Evolutionary conservation across 2,329 filamentous ascomycete species (phyloP), one percentile per base, ranked within the genome.

Genomic region (Penicillium hesseltinei): DNA sequence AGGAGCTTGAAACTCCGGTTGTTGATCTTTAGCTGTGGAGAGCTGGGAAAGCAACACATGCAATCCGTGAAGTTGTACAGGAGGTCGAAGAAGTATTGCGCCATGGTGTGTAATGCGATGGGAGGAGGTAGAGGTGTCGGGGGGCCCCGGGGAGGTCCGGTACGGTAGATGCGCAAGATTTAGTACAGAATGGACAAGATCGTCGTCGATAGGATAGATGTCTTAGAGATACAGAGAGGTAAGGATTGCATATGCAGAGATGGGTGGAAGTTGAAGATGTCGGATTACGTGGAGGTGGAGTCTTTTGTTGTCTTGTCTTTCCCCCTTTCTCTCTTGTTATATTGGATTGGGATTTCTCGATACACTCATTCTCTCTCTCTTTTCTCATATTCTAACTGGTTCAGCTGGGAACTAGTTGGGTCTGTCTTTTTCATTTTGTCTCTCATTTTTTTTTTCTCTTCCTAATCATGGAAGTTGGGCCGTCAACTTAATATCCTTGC

Each of bases 1-100:
- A 96, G 80, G 73, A 99, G 95, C 82, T 97, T 97, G 83, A 97
- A 97, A 78, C 87, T 94, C 61, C 92, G 88, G 71, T 84, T 89
- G 77, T 97, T 97, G 80, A 99, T 94, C 78, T 94, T 96, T 66
- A 99, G 85, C 56, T 93, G 91, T 57, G 94, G 93, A 63, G 91
- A 93, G 67, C 90, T 90, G 15, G 94, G 93, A 73, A 99, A 97
- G 81, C 94, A 99, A 76, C 89, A 93, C 77, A 97, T 87, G 82
- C 93, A 97, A 78, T 92, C 95, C 62, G 91, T 92, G 61, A 99
- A 84, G 59, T 92, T 95, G 76, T 94, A 96, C 66, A 97, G 80
- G 36, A 96, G 82, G 74, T 97, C 94, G 64, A 93, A 84, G 60
- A 97, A 81, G 72, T 95, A 88, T 75, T 92, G 88, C 71, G 90